Evolutionary conservation across 495 filamentous ascomycete genomes (phyloP).

Genomic region (Tuber umbilicatum): DNA sequence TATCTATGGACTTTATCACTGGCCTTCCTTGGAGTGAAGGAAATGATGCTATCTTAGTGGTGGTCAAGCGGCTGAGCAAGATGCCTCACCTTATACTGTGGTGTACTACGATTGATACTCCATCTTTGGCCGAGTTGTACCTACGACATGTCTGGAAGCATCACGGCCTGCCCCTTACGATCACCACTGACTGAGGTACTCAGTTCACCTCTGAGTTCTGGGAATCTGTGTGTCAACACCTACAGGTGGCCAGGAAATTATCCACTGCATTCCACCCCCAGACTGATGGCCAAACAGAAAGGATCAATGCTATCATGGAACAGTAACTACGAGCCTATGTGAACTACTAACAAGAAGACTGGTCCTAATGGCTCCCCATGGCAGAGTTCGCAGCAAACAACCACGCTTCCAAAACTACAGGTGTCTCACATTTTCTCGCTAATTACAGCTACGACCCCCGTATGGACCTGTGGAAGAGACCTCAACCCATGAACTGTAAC

Average conservation of each 20-base stretch:
- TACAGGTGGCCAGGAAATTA: background rate
- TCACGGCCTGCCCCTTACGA: slow-evolving; percentile 3
- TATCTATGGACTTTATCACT: background rate
- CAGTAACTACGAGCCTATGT: no score
- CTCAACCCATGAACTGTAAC: background rate
- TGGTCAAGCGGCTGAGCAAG: slow-evolving; percentile 5
- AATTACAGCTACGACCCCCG: background rate
- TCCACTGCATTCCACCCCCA: slow-evolving; percentile 18
- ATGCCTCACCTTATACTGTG: slow-evolving; percentile 13
- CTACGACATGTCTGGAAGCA: slow-evolving; percentile 5
- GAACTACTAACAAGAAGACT: slow-evolving; percentile 40
- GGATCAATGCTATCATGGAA: no score
- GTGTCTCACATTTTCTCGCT: slow-evolving; percentile 13
- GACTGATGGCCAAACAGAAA: no score
- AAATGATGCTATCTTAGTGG: slow-evolving; percentile 27
- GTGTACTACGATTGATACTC: background rate
- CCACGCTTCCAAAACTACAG: slow-evolving; percentile 3
- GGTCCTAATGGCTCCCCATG: slow-evolving; percentile 27
- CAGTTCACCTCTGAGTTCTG: slow-evolving; percentile 16
- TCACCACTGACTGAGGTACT: slow-evolving; percentile 5
- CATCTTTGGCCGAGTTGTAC: slow-evolving; percentile 7
- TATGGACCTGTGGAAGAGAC: background rate
- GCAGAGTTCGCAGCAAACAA: slow-evolving; percentile 24
- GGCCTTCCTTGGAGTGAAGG: slow-evolving; percentile 12
- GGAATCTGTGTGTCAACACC: background rate